Percentiles rank a stretch among this genome's conserved stretches.
Evolutionary conservation across 2,329 filamentous ascomycete species (phyloP).

Genomic region (Claviceps capensis): DNA sequence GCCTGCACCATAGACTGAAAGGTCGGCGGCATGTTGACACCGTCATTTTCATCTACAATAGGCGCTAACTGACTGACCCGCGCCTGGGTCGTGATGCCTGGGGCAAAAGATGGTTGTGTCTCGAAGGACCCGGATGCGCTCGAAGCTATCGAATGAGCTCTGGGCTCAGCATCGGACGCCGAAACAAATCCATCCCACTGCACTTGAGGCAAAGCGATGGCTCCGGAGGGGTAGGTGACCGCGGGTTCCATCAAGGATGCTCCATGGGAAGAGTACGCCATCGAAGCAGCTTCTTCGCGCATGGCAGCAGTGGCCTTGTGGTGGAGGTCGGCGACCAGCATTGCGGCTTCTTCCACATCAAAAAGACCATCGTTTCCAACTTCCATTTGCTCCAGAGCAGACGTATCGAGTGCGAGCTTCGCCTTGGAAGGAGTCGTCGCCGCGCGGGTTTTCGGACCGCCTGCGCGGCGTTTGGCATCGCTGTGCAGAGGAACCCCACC

Average conservation of each 20-base stretch:
- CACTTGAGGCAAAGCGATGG: constrained; percentile 72
- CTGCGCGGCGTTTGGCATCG: constrained; percentile 76
- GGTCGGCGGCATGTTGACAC: constrained; percentile 49
- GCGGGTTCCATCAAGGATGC: constrained; percentile 63
- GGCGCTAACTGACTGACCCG: constrained; percentile 51
- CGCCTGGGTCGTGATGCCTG: constrained; percentile 37
- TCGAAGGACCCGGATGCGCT: constrained; percentile 54
- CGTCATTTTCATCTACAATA: constrained; percentile 48
- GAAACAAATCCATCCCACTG: constrained; percentile 86
- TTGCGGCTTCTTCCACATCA: constrained; percentile 92
- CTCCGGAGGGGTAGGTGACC: constrained; percentile 62
- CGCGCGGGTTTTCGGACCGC: constrained; percentile 52
- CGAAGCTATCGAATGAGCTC: constrained; percentile 60
- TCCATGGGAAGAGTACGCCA: constrained; percentile 60
- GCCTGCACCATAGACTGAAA: constrained; percentile 63
- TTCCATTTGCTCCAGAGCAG: constrained; percentile 84
- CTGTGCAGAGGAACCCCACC: constrained; percentile 87
- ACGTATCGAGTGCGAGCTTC: constrained; percentile 65
- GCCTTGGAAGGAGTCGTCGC: constrained; percentile 58
- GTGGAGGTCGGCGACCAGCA: constrained; percentile 96
- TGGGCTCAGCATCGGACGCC: constrained; percentile 53
- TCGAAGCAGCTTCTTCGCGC: constrained; percentile 42
- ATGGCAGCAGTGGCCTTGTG: constrained; percentile 76
- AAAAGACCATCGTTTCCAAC: constrained; percentile 81
- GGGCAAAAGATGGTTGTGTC: constrained; percentile 48